These are phyloP conservation scores for Aureobasidium leucospermi DNA, from an alignment of 2,329 filamentous ascomycete species.

Conservation along the genomic window DNA sequence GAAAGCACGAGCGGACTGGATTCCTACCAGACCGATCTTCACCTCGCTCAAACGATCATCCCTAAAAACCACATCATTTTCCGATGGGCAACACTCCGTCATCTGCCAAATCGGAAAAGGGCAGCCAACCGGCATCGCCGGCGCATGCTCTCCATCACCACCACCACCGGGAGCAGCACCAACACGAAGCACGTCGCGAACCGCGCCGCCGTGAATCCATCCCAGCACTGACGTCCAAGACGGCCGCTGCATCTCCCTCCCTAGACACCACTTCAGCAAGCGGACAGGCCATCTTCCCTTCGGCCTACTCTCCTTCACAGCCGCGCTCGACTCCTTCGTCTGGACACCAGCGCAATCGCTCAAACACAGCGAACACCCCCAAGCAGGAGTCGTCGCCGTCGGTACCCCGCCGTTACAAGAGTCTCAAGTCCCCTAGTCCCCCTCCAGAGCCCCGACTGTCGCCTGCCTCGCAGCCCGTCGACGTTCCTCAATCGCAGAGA, in stretches of 20 bases:
- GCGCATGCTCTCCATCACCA: slow-evolving; percentile 5
- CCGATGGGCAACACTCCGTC: slow-evolving; percentile 43
- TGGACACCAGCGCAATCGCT: slow-evolving; percentile 23
- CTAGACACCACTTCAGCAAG: slow-evolving; percentile 11
- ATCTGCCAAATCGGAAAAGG: slow-evolving; percentile 16
- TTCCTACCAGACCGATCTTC: background rate
- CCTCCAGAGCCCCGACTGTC: slow-evolving; percentile 19
- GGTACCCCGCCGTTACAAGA: slow-evolving; percentile 8
- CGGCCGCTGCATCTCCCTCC: slow-evolving; percentile 17
- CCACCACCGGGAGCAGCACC: slow-evolving; percentile 15
- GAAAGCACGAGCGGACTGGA: slow-evolving; percentile 3
- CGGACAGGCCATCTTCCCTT: slow-evolving; percentile 10
- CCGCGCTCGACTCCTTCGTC: background rate
- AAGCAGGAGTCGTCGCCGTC: slow-evolving; percentile 12
- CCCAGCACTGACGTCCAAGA: slow-evolving; percentile 26
- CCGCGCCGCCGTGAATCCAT: slow-evolving; percentile 34
- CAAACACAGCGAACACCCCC: slow-evolving; percentile 21
- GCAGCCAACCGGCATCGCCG: slow-evolving; percentile 11
- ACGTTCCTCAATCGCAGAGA: slow-evolving; percentile 27
- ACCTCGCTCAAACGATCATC: background rate
- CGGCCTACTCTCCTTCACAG: slow-evolving; percentile 14
- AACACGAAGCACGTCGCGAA: slow-evolving; percentile 19
- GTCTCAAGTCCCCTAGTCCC: slow-evolving; percentile 12
- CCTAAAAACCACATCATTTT: background rate
- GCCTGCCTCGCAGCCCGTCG: slow-evolving; percentile 32